Evolutionary conservation across 805 yeast genomes (phyloP).

Genomic region (Teunomyces cretensis): DNA sequence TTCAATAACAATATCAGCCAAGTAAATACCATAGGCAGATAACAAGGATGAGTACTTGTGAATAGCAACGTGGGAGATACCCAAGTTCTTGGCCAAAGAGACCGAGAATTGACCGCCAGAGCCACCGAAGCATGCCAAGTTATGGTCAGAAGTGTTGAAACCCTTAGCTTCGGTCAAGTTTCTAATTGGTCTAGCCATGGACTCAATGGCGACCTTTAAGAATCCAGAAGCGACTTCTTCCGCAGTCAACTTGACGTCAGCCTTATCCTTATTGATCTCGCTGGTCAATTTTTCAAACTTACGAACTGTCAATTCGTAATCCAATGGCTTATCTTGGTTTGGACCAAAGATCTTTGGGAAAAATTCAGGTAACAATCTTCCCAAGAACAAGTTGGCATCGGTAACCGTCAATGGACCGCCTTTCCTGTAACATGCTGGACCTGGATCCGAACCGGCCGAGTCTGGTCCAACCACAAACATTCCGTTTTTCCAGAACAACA

Average conservation of each 20-base stretch:
- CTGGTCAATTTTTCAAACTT: slow-evolving; percentile 57
- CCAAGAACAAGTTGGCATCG: slow-evolving; percentile 37
- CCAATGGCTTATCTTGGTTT: slow-evolving; percentile 32
- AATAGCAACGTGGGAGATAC: slow-evolving; percentile 65
- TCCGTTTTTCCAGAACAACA: slow-evolving; percentile 37
- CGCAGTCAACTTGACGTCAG: slow-evolving; percentile 39
- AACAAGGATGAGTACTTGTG: slow-evolving; percentile 82
- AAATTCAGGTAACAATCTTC: slow-evolving; percentile 33
- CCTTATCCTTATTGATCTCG: slow-evolving; percentile 52
- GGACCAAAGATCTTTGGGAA: slow-evolving; percentile 42
- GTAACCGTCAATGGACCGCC: slow-evolving; percentile 42
- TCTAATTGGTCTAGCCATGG: slow-evolving; percentile 90
- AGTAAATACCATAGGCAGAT: slow-evolving; percentile 85
- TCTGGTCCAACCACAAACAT: slow-evolving; percentile 43
- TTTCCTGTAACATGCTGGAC: slow-evolving; percentile 41
- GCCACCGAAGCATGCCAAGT: slow-evolving; percentile 85
- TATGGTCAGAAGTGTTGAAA: slow-evolving; percentile 59
- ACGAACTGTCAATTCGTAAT: slow-evolving; percentile 35
- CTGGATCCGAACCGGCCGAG: slow-evolving; percentile 42
- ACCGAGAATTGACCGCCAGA: slow-evolving; percentile 93
- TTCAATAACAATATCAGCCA: slow-evolving; percentile 54
- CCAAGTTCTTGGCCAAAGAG: slow-evolving; percentile 69
- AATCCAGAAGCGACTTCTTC: slow-evolving; percentile 81
- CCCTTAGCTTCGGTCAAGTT: slow-evolving; percentile 86
- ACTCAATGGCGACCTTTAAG: slow-evolving; percentile 77